Evolutionary conservation across 148 eudicot genomes (phyloP).

Genomic region (Silene conica): DNA sequence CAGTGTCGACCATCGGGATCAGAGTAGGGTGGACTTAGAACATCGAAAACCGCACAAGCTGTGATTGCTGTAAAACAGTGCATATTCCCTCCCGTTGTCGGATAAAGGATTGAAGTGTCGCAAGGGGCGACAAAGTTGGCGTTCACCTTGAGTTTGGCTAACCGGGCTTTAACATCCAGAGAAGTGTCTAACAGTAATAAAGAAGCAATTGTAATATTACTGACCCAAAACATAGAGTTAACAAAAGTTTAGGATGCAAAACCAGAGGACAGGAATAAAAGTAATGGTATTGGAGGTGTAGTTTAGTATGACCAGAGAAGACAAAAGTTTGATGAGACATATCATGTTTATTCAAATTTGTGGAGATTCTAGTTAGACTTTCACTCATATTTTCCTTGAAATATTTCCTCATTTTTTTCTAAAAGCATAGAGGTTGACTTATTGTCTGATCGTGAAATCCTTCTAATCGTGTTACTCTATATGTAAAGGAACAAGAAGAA

Average conservation of each 20-base stretch:
- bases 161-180: conserved; percentile 23
- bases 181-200: conserved; percentile 20
- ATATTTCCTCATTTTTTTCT: no score
- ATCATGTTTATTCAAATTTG: neutral
- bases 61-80: conserved; percentile 82
- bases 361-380: neutral
- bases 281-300: no score
- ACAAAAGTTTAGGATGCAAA: no score
- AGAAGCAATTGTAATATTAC: no score
- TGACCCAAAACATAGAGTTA: no score
- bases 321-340: neutral
- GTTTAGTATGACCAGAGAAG: neutral
- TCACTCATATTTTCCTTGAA: neutral
- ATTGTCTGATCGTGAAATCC: neutral
- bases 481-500: no score
- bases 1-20: conserved; percentile 89
- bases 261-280: no score
- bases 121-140: conserved; percentile 67
- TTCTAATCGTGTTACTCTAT: no score
- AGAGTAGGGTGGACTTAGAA: conserved; percentile 79
- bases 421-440: neutral
- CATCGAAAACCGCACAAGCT: conserved; percentile 82
- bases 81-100: conserved; percentile 85
- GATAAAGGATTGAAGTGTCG: conserved; percentile 64
- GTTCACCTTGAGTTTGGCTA: conserved; percentile 68